Evolutionary conservation across 495 filamentous ascomycete species (phyloP).

Genomic region (Amphirosellinia nigrospora): DNA sequence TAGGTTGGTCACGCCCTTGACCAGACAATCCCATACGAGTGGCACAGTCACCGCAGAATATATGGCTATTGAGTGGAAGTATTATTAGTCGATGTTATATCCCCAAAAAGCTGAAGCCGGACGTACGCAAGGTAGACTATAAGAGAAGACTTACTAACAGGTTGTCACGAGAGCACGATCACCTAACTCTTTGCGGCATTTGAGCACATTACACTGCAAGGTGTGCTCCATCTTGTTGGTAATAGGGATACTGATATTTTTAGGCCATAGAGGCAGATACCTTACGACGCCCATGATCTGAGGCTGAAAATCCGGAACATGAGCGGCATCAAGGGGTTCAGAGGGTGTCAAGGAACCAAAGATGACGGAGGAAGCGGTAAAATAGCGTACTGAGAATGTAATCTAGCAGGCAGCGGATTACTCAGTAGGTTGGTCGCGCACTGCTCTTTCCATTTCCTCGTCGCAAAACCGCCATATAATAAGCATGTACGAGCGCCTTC

Average conservation of each 20-base stretch:
- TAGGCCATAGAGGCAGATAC: slow-evolving; percentile 16
- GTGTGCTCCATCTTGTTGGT: slow-evolving; percentile 66
- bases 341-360: background rate
- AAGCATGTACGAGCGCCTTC: background rate
- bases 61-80: slow-evolving; percentile 64
- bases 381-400: background rate
- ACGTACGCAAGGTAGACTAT: background rate
- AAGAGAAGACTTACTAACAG: slow-evolving; percentile 68
- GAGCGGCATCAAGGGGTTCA: background rate
- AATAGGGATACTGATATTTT: background rate
- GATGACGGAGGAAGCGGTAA: background rate
- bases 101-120: too few relatives aligned
- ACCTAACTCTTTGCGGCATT: slow-evolving; percentile 74
- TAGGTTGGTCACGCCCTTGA: slow-evolving; percentile 56
- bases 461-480: background rate
- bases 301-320: background rate
- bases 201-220: slow-evolving; percentile 81
- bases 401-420: background rate
- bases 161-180: slow-evolving; percentile 87
- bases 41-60: slow-evolving; percentile 83
- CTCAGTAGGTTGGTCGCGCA: background rate
- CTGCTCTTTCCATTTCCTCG: slow-evolving; percentile 7
- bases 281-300: slow-evolving; percentile 25
- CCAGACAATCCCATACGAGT: slow-evolving; percentile 68
- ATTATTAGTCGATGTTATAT: background rate